Evolutionary conservation across 306 rosid genomes (phyloP).

Genomic region (Cucurbita argyrosperma): DNA sequence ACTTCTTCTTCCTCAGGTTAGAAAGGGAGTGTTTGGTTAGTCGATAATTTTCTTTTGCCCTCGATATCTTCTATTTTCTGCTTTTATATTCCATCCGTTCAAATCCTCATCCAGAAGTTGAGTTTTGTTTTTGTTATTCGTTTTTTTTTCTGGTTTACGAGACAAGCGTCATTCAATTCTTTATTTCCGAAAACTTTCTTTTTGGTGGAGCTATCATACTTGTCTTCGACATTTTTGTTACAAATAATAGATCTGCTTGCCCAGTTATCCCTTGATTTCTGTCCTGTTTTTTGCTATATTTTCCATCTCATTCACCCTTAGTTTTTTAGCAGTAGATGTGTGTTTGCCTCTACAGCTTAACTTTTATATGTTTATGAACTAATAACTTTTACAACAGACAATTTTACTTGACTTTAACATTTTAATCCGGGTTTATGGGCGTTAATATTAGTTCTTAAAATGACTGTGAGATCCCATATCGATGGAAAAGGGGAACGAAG

Average conservation of each 20-base stretch:
- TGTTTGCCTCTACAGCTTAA: neutral
- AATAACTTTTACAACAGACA: neutral
- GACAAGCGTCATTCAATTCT: neutral
- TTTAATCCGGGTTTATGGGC: neutral
- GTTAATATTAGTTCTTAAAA: neutral
- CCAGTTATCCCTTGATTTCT: neutral
- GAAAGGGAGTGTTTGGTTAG: neutral
- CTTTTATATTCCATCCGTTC: neutral
- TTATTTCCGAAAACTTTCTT: neutral
- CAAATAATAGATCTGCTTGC: neutral
- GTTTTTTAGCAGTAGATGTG: neutral
- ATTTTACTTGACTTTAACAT: neutral
- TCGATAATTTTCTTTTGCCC: neutral
- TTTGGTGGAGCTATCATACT: neutral
- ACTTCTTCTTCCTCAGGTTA: neutral
- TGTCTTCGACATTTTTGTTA: neutral
- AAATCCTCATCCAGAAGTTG: neutral
- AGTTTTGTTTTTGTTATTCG: neutral
- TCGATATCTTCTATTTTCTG: neutral
- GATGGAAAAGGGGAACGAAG: no score
- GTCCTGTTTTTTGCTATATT: neutral
- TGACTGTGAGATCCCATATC: neutral
- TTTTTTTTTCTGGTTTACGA: neutral
- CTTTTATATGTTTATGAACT: neutral
- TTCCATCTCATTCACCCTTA: neutral